Evolutionary conservation across 2,329 filamentous ascomycete genomes (phyloP).

Genomic region (Apiospora rasikravindrae): DNA sequence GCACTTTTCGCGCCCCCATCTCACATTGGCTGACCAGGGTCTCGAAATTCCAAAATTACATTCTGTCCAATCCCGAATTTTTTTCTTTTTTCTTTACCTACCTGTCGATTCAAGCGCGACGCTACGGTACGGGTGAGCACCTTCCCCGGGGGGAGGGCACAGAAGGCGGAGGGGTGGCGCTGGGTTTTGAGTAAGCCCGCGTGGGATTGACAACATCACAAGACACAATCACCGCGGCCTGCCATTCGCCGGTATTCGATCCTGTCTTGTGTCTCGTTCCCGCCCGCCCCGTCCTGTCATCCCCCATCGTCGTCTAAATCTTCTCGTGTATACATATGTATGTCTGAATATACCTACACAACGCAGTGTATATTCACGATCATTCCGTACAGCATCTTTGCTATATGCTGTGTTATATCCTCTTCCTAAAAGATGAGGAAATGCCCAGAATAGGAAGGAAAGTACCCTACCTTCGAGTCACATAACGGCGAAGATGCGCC

Average conservation of each 20-base stretch:
- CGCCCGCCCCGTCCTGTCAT: conserved; percentile 7
- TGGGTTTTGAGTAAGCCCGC: conserved; percentile 12
- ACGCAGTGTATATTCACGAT: conserved; percentile 15
- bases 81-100: neutral
- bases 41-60: conserved; percentile 1
- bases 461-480: neutral
- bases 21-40: neutral
- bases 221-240: neutral
- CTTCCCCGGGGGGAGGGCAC: conserved; percentile 8
- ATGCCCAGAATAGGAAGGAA: neutral
- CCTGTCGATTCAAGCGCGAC: conserved; percentile 9
- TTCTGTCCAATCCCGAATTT: conserved; percentile 4
- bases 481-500: neutral
- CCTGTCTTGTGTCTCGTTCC: conserved; percentile 8
- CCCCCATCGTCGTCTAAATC: conserved; percentile 1
- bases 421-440: neutral
- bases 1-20: neutral
- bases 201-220: conserved; percentile 17
- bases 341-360: conserved; percentile 1
- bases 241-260: conserved; percentile 4
- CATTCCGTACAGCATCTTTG: neutral
- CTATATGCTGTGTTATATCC: neutral
- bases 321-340: neutral
- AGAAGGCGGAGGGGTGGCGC: neutral
- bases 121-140: conserved; percentile 5